Base-by-base conservation (phyloP, 169 alveolate genomes). In the Cryptosporidium xiaoi region DNA sequence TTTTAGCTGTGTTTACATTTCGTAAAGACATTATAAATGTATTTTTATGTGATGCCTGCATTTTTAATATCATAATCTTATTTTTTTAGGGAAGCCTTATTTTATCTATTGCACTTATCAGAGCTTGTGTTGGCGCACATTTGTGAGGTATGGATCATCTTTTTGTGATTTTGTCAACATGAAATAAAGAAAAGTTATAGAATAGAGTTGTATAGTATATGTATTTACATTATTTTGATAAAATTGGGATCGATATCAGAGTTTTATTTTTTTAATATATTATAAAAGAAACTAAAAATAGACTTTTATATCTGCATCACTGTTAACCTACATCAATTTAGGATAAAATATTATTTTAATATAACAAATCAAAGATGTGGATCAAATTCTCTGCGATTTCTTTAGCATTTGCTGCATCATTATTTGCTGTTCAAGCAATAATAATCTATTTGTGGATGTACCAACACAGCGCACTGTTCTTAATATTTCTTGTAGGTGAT, bases 401-500 rank as follows among this genome's bases (percentile, higher is more conserved):
- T 0, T 44, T 77, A 33, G 69, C 71, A 44, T 62, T 77, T 77
- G 71, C 87, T n/a, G 87, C 87, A 6, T 77, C 87, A 16, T 60
- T 77, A 16, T 77, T 77, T 40, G 27, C 51, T 13, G 71, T 62
- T 44, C 87, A 77, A 46, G 87, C 87, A 33, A 62, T 62, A 60
- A 60, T 77, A 77, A 77, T 77, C 64, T 77, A 77, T 46, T 71
- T 77, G 16, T 77, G 87, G 87, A 77, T 77, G 87, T 77, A 77
- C 50, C 62, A 77, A n/a, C 12, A 60, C 24, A 60, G 65, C 51
- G 64, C 36, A 1, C 64, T 77, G 24, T 77, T 77, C 40, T 44
- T 77, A 62, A 77, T 60, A 33, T 77, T 77, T 77, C 48, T 77
- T 48, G 48, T 62, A 2, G 87, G 87, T 8, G 87, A 77, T 27